A percentile compares a stretch with the other conserved stretches of the same genome.
Conservation (phyloP, 1,284 basidiomycete genomes). For the Mixia osmundae region DNA sequence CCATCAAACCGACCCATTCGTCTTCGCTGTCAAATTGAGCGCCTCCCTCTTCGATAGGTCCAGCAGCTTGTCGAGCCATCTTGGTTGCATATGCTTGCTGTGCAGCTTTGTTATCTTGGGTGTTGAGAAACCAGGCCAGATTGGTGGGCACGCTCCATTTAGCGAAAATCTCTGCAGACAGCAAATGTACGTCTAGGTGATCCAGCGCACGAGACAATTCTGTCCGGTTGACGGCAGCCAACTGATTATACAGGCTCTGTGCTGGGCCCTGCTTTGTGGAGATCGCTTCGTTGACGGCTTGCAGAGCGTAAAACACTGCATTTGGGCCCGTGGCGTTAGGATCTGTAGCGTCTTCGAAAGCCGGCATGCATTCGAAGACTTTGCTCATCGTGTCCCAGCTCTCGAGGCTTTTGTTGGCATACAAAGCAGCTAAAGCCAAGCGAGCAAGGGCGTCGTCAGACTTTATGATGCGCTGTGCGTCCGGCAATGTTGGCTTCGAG, state of each 20-base stretch:
- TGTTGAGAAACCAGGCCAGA: slow-evolving; percentile 61
- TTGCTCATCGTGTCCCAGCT: slow-evolving; percentile 62
- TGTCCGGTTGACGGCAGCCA: slow-evolving; percentile 21
- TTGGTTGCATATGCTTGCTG: slow-evolving; percentile 67
- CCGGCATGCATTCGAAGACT: slow-evolving; percentile 82
- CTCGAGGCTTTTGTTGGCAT: slow-evolving; percentile 42
- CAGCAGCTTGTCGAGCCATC: slow-evolving; percentile 48
- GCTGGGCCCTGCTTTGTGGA: slow-evolving; percentile 1
- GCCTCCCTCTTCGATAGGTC: too few relatives aligned
- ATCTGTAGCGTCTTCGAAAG: slow-evolving; percentile 25
- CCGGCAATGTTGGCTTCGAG: slow-evolving; percentile 60
- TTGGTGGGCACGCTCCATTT: slow-evolving; percentile 61
- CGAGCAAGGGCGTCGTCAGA: slow-evolving; percentile 60
- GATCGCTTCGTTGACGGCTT: not conserved
- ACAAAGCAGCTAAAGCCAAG: slow-evolving; percentile 65
- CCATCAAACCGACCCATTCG: slow-evolving; percentile 61
- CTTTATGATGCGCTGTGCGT: slow-evolving; percentile 43
- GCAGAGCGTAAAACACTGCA: slow-evolving; percentile 3
- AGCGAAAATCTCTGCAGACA: slow-evolving; percentile 67
- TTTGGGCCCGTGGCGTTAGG: not conserved
- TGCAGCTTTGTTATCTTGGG: slow-evolving; percentile 36
- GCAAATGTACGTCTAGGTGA: slow-evolving; percentile 74
- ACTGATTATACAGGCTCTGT: slow-evolving; percentile 29
- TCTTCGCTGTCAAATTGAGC: slow-evolving; percentile 34
- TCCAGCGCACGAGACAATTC: slow-evolving; percentile 61